Evolutionary conservation across 2,329 filamentous ascomycete genomes (phyloP).

Genomic region (Calonectria ilicicola): DNA sequence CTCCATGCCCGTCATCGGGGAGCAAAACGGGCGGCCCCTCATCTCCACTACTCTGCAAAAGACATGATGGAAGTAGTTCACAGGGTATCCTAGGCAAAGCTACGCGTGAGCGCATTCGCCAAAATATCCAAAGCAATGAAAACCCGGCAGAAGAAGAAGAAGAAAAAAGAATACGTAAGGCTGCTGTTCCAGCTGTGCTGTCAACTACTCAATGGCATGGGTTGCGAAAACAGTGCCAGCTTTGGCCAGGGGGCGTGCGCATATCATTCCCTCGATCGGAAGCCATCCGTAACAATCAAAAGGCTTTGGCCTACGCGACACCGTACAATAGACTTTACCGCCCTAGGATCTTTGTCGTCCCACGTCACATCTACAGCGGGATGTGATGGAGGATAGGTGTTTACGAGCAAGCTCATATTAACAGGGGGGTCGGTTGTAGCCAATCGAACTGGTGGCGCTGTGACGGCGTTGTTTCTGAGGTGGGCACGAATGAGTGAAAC

Average conservation of each 20-base stretch:
- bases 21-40: not conserved
- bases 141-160: too few relatives aligned
- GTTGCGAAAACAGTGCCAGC: not conserved
- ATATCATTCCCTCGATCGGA: not conserved
- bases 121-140: not conserved
- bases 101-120: not conserved
- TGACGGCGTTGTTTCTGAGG: constrained; percentile 2
- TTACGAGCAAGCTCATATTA: constrained; percentile 31
- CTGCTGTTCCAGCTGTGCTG: not conserved
- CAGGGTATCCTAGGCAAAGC: constrained; percentile 26
- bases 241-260: constrained; percentile 1
- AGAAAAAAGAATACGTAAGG: not conserved
- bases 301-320: not conserved
- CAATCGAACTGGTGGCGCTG: constrained; percentile 15
- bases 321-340: constrained; percentile 1
- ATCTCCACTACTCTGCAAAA: not conserved
- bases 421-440: constrained; percentile 26
- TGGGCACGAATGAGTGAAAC: not conserved
- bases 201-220: not conserved
- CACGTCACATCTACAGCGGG: constrained; percentile 21
- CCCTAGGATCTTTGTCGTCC: constrained; percentile 10
- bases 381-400: constrained; percentile 8
- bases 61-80: not conserved
- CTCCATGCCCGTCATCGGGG: constrained; percentile 6
- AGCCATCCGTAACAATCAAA: not conserved